Base-by-base conservation (phyloP, 768 basidiomycete species). In the Rhizopogon vinicolor region DNA sequence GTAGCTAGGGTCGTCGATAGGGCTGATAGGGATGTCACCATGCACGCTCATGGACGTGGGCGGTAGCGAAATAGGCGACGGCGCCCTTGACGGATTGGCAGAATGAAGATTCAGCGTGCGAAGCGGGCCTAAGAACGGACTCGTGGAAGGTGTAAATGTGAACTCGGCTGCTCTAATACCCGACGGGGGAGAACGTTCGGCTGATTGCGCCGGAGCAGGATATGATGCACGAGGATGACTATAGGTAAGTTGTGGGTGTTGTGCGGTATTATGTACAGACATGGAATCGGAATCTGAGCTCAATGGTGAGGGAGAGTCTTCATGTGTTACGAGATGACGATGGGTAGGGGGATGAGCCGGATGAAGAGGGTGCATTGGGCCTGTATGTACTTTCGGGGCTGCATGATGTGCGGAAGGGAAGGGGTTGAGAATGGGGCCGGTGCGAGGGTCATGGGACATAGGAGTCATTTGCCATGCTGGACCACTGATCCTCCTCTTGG, bases 101-200 rank as follows among this genome's bases (percentile, higher is more conserved):
- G 85, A 86, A 63, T 89, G 87, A 43, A 91, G 80, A 62, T 89
- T 85, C 55, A 92, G 78, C 6, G 85, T 86, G 52, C 86, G 79
- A 60, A 92, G 71, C 2, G 88, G 87, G 0, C 86, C 89, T 19
- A 92, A 80, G 78, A 92, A 91, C 1, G 89, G 89, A 56, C 86
- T 88, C 1, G 88, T 85, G 18, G 84, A 86, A 1, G 89, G 89
- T 1, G 89, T 90, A 62, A 79, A 75, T 4, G 68, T 57, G 62
- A 75, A 70, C 48, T 75, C 76, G 25, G 58, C 50, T 22, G 70
- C 60, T 42, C 67, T 70, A 53, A 62, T 52, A 41, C 49, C 57
- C 51, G 70, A 64, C 52, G 58, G 68, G 12, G 63, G 67, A 28
- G 68, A 69, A 37, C 63, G 56, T 13, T 69, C 75, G 62, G 63